phyloP scores from a whole-genome alignment of 1,284 basidiomycete species.

The Phylloporus sp. region DNA sequence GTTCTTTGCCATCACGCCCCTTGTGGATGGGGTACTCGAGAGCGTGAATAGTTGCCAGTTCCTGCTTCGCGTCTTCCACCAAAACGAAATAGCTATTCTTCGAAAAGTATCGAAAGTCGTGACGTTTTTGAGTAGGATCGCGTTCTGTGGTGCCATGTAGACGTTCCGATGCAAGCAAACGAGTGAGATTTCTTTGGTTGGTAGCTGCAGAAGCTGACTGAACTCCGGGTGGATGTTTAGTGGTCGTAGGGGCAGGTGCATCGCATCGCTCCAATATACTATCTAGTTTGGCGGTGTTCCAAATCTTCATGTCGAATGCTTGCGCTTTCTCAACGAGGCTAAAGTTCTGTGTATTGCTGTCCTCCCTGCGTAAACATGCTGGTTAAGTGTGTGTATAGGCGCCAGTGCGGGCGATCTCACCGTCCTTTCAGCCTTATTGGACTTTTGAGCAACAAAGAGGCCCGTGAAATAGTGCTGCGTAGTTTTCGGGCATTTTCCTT shows the following conservation, averaged over 20 bases:
- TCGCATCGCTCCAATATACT: constrained; percentile 75
- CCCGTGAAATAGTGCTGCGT: constrained; percentile 30
- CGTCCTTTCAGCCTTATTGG: constrained; percentile 68
- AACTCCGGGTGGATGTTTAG: constrained; percentile 33
- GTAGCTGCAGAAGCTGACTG: constrained; percentile 37
- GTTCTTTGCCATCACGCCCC: constrained; percentile 57
- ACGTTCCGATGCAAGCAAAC: constrained; percentile 87
- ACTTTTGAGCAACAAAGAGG: constrained; percentile 57
- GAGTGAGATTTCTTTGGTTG: constrained; percentile 56
- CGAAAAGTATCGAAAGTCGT: constrained; percentile 91
- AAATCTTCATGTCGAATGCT: constrained; percentile 87
- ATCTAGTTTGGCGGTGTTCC: constrained; percentile 79
- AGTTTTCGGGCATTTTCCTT: constrained; percentile 68
- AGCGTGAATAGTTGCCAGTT: constrained; percentile 74
- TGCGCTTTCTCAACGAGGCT: constrained; percentile 80
- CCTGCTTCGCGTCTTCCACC: constrained; percentile 88
- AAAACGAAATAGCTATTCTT: constrained; percentile 84
- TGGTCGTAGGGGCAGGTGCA: constrained; percentile 41
- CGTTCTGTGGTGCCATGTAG: constrained; percentile 88
- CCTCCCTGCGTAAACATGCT: constrained; percentile 31
- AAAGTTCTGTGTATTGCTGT: constrained; percentile 48
- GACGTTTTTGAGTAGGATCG: constrained; percentile 86
- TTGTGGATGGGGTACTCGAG: constrained; percentile 69
- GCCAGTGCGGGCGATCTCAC: constrained; percentile 47
- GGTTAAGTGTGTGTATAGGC: neutral